phyloP scores from a whole-genome alignment of 108 stramenopile species.

The Nannochloropsis gaditana region DNA sequence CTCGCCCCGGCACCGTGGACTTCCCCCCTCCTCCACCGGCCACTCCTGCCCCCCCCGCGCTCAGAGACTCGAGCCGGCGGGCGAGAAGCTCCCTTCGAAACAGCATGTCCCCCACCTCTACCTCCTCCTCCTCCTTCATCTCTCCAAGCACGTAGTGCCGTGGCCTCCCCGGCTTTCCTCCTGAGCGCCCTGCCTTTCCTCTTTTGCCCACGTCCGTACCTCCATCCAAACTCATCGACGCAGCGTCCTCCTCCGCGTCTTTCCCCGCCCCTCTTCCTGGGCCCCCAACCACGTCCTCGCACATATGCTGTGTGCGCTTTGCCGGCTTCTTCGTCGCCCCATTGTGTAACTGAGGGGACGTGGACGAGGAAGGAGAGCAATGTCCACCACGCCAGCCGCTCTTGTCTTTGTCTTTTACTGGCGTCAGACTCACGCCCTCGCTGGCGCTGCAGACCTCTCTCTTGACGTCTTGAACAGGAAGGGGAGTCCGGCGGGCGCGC shows the following conservation, averaged over 20 bases:
- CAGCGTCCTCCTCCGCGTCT: neutral
- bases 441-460: neutral
- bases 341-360: neutral
- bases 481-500: neutral
- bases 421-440: neutral
- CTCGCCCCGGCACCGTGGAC: neutral
- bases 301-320: neutral
- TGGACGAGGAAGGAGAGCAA: neutral
- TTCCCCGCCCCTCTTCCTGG: neutral
- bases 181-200: too few relatives aligned
- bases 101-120: neutral
- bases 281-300: neutral
- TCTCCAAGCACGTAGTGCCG: too few relatives aligned
- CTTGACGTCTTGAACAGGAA: neutral
- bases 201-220: too few relatives aligned
- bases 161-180: too few relatives aligned
- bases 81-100: neutral
- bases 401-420: neutral
- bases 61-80: neutral
- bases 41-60: neutral
- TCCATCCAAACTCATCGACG: neutral
- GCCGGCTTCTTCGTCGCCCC: neutral
- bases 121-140: neutral
- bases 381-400: neutral
- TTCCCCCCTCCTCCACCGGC: neutral